Evolutionary conservation across 2,329 filamentous ascomycete genomes (phyloP), one percentile per base, ranked within the genome.

Genomic region (Trichoderma sp.): DNA sequence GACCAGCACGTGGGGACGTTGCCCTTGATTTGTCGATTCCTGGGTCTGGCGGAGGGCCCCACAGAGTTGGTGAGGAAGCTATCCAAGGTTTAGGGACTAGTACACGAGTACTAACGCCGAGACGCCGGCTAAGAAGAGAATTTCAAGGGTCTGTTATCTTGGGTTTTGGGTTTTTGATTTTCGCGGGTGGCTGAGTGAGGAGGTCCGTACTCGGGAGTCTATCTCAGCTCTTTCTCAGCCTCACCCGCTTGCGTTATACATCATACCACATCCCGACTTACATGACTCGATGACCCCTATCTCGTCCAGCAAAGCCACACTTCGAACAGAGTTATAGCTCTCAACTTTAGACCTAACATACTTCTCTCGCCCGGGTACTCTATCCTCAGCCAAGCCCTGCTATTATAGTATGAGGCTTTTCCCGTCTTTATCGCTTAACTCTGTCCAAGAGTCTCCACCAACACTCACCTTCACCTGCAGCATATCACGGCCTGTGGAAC

Each of bases 1-100:
- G 57, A 56, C 57, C 58, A 56, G 69, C 61, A 66, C 69, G 69
- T 71, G 69, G 61, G 51, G 56, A 61, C 28, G 18, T 34, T 36
- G 32, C 28, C n/a, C 36, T 70, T 34, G 60, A 62, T 57, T 53
- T 67, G 64, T 57, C 18, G 64, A 67, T 30, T 53, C 14, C 15
- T 57, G 30, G 26, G 26, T 36, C 21, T 70, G 39, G 57, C 26
- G 6, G 57, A 61, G 39, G 53, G 53, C 57, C 67, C 66, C 67
- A 36, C 67, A 53, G 36, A 43, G 53, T 9, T 57, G 63, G 43
- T 18, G 24, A 63, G 34, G 57, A 60, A 34, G 57, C 57, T 34
- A 32, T 60, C 56, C 57, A 32, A 32, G 28, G 11, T 21, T 60
- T 34, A 6, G 18, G 57, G 30, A 21, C 28, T 60, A 60, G 57